Conservation (phyloP, 805 yeast species). For the Metschnikowia lunata region DNA sequence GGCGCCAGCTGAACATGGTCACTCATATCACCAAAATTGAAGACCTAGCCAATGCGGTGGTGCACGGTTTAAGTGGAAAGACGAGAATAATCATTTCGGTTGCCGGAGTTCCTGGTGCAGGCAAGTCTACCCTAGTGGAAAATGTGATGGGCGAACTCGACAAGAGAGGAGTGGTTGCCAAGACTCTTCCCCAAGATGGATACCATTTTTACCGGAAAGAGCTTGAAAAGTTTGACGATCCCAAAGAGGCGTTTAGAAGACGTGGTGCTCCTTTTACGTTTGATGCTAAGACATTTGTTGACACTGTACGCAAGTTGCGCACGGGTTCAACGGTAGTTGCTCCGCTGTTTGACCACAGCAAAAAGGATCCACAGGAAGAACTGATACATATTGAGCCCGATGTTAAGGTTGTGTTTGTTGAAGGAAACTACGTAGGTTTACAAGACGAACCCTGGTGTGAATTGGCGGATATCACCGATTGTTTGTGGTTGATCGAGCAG, state of each 20-base stretch:
- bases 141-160: conserved; percentile 36
- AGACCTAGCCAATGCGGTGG: conserved; percentile 9
- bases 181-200: conserved; percentile 38
- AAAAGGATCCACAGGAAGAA: conserved; percentile 65
- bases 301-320: conserved; percentile 19
- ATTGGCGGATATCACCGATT: conserved; percentile 37
- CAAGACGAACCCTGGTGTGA: conserved; percentile 56
- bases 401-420: conserved; percentile 58
- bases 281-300: conserved; percentile 46
- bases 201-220: conserved; percentile 33
- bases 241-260: conserved; percentile 52
- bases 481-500: conserved; percentile 51
- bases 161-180: conserved; percentile 13
- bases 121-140: conserved; percentile 66
- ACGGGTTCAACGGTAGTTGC: conserved; percentile 35
- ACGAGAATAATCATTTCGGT: conserved; percentile 52
- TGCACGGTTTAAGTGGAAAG: conserved; percentile 3
- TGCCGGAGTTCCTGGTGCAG: conserved; percentile 83
- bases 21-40: conserved; percentile 9
- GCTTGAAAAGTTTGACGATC: conserved; percentile 43
- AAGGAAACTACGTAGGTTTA: conserved; percentile 70
- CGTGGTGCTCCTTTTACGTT: conserved; percentile 89
- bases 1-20: conserved; percentile 6
- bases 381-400: conserved; percentile 44
- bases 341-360: conserved; percentile 74